Conservation (phyloP, 352 stramenopile species). For the Thalassiosira mediterranea region DNA sequence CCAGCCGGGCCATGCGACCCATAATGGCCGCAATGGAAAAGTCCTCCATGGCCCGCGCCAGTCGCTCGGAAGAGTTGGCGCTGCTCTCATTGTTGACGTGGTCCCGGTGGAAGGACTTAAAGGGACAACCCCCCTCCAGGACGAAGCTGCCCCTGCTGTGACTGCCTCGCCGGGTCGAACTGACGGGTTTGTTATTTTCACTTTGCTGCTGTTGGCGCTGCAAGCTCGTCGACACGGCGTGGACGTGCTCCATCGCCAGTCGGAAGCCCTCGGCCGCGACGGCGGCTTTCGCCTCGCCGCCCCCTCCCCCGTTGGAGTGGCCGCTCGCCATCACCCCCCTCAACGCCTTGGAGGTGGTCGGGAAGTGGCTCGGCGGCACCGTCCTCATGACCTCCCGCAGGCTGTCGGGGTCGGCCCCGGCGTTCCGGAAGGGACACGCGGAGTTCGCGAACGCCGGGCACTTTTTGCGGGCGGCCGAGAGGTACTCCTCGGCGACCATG, state of each 20-base stretch:
- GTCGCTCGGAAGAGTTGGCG: slow-evolving; percentile 19
- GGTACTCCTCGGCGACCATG: slow-evolving; percentile 14
- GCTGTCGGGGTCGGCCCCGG: slow-evolving; percentile 21
- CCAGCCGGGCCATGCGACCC: slow-evolving; percentile 46
- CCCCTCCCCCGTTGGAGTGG: neutral
- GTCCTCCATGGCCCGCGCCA: slow-evolving; percentile 63
- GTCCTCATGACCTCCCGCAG: slow-evolving; percentile 42
- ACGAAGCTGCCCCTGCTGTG: slow-evolving; percentile 16
- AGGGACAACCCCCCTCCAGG: slow-evolving; percentile 58
- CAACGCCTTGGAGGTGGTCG: slow-evolving; percentile 2
- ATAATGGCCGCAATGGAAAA: slow-evolving; percentile 70
- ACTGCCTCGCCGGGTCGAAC: neutral
- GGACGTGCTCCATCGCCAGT: slow-evolving; percentile 51
- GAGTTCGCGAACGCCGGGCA: slow-evolving; percentile 44
- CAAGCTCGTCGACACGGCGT: slow-evolving; percentile 26
- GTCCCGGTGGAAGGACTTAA: slow-evolving; percentile 42
- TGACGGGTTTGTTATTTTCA: slow-evolving; percentile 11
- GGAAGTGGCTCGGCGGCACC: slow-evolving; percentile 45
- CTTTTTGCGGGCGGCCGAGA: slow-evolving; percentile 31
- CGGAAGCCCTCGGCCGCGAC: slow-evolving; percentile 33
- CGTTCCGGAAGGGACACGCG: slow-evolving; percentile 57
- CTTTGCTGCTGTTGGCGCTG: neutral
- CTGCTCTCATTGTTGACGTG: slow-evolving; percentile 3
- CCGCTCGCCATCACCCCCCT: neutral
- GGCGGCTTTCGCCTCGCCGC: slow-evolving; percentile 4